Evolutionary conservation across 805 yeast genomes (phyloP).

Genomic region (Saturnispora zaruensis): DNA sequence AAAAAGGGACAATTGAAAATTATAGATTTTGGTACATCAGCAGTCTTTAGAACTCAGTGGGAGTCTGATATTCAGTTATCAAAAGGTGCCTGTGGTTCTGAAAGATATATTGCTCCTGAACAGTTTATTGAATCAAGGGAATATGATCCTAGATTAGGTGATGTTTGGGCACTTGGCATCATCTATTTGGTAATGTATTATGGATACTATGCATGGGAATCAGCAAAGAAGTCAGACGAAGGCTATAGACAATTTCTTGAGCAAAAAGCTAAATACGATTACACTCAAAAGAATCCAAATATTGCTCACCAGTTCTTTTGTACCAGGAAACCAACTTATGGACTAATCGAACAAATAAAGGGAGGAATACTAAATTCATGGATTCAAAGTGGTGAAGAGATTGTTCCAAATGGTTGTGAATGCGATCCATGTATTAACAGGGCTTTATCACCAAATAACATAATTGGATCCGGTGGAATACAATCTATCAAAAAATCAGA

Average conservation of each 20-base stretch:
- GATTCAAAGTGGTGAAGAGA: conserved; percentile 12
- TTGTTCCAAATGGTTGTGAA: conserved; percentile 9
- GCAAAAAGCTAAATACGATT: conserved; percentile 34
- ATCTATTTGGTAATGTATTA: conserved; percentile 58
- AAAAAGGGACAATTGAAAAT: conserved; percentile 58
- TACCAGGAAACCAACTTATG: conserved; percentile 34
- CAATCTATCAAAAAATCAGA: background rate
- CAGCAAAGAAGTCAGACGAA: conserved; percentile 32
- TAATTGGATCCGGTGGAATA: conserved; percentile 5
- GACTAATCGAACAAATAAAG: conserved; percentile 44
- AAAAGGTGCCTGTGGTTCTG: conserved; percentile 78
- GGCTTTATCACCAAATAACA: conserved; percentile 5
- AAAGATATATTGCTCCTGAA: conserved; percentile 89
- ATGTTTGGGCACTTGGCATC: conserved; percentile 85
- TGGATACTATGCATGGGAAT: conserved; percentile 32
- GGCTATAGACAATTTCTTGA: conserved; percentile 36
- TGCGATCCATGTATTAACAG: conserved; percentile 11
- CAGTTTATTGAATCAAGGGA: conserved; percentile 48
- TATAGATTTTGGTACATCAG: conserved; percentile 86
- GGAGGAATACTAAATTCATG: conserved; percentile 26
- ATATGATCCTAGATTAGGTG: conserved; percentile 74
- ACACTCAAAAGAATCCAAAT: conserved; percentile 22
- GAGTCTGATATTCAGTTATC: conserved; percentile 62
- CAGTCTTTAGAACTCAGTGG: conserved; percentile 87
- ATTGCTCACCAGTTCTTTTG: conserved; percentile 24